A percentile compares a stretch with the other conserved stretches of the same genome.
These are phyloP conservation scores for Breviolum minutum DNA, from an alignment of 73 alveolate genomes.

Conservation along the genomic window DNA sequence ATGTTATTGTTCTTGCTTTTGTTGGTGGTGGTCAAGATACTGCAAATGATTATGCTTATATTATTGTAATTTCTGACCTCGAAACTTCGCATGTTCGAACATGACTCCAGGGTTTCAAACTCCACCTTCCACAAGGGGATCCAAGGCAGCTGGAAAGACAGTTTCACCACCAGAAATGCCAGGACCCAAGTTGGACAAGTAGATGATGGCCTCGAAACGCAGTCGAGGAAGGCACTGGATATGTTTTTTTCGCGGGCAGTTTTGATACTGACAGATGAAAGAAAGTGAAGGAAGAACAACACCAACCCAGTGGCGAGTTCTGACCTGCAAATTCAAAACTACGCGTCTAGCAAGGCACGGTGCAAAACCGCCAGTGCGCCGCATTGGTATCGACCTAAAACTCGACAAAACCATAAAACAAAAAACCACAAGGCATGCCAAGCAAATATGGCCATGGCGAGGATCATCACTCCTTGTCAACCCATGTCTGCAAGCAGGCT, in stretches of 20 bases:
- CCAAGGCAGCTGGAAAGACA: slow-evolving; percentile 76
- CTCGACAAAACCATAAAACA: not conserved
- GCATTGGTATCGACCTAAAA: slow-evolving; percentile 83
- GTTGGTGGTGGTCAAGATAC: too few species aligned
- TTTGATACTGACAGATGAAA: not conserved
- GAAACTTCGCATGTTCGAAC: not conserved
- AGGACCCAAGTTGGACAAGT: slow-evolving; percentile 44
- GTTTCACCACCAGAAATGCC: slow-evolving; percentile 69
- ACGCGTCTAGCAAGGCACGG: not conserved
- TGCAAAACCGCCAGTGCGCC: slow-evolving; percentile 92
- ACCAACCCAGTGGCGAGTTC: not conserved
- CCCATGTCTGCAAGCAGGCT: too few species aligned
- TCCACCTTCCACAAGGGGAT: slow-evolving; percentile 8
- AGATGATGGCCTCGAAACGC: slow-evolving; percentile 77
- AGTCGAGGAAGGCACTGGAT: not conserved
- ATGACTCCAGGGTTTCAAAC: too few species aligned
- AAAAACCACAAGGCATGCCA: not conserved
- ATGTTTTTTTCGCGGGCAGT: not conserved
- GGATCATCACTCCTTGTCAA: too few species aligned
- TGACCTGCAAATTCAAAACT: not conserved
- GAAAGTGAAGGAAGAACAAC: not conserved
- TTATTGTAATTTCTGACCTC: too few species aligned
- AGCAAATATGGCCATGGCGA: too few species aligned
- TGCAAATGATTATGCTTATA: too few species aligned
- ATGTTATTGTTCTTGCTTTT: too few species aligned